Percentiles rank a stretch among this genome's conserved stretches.
Conservation (phyloP, 1,139 yeast species). For the Kurtzmaniella quercitrusa region DNA sequence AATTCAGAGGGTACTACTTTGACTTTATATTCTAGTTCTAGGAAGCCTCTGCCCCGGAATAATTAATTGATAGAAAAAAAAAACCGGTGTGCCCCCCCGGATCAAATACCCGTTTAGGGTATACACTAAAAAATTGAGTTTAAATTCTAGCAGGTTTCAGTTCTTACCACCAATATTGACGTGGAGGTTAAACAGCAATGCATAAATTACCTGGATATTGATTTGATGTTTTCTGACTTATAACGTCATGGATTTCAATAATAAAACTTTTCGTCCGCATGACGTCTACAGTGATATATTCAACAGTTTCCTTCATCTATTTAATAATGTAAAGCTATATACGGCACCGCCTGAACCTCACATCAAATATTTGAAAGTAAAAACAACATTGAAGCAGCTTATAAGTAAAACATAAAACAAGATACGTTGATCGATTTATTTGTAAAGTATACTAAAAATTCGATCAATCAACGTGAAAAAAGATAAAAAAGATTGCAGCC, state of each 20-base stretch:
- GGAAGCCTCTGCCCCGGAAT: not conserved
- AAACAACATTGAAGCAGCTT: constrained; percentile 4
- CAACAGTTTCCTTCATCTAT: not conserved
- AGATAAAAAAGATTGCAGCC: not conserved
- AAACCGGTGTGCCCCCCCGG: not conserved
- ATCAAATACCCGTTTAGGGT: not conserved
- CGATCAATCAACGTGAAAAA: not conserved
- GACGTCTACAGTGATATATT: too few relatives aligned
- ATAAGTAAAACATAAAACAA: constrained; percentile 2
- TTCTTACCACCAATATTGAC: too few relatives aligned
- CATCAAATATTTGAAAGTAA: not conserved
- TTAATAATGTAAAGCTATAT: not conserved
- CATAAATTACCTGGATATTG: too few relatives aligned
- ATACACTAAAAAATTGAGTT: too few relatives aligned
- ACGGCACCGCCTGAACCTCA: not conserved
- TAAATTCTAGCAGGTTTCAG: too few relatives aligned
- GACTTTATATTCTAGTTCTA: not conserved
- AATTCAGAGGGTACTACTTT: too few relatives aligned
- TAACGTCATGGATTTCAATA: too few relatives aligned
- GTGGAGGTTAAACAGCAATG: too few relatives aligned
- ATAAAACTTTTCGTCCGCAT: too few relatives aligned
- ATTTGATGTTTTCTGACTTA: too few relatives aligned
- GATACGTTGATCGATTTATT: not conserved
- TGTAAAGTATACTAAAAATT: not conserved
- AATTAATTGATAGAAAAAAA: not conserved